A percentile compares a stretch with the other conserved stretches of the same genome.
Conservation (phyloP, 1,139 yeast genomes). For the Yarrowia galli region DNA sequence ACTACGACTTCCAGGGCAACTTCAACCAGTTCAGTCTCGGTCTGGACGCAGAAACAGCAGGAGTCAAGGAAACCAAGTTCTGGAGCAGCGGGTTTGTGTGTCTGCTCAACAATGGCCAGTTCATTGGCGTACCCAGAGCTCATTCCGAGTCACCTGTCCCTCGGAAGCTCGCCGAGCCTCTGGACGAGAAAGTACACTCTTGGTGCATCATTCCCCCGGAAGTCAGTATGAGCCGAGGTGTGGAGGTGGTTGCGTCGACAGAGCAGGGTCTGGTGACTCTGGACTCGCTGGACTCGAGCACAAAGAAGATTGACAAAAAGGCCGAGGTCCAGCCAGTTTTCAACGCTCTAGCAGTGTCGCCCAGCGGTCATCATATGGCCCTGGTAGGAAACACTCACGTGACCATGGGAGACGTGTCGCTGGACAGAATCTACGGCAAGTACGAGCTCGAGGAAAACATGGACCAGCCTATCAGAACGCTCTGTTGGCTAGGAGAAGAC, state of each 20-base stretch:
- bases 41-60: conserved; percentile 51
- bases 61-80: conserved; percentile 53
- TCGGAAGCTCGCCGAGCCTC: conserved; percentile 43
- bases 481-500: conserved; percentile 89
- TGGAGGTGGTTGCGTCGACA: conserved; percentile 50
- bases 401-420: conserved; percentile 51
- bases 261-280: conserved; percentile 45
- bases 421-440: conserved; percentile 51
- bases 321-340: conserved; percentile 41
- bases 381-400: conserved; percentile 61
- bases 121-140: conserved; percentile 49
- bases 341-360: conserved; percentile 58
- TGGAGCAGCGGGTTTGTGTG: conserved; percentile 54
- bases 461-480: conserved; percentile 49
- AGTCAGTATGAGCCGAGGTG: conserved; percentile 47
- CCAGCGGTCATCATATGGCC: conserved; percentile 57
- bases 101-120: conserved; percentile 49
- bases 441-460: conserved; percentile 47
- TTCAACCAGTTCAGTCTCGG: conserved; percentile 61
- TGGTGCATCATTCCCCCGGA: conserved; percentile 52
- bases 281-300: conserved; percentile 43
- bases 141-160: conserved; percentile 50
- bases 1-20: conserved; percentile 72
- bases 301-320: conserved; percentile 43
- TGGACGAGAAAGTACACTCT: conserved; percentile 42